Evolutionary conservation across 805 yeast species (phyloP), one percentile per base, ranked within the genome.

Genomic region (Metschnikowia colocasiae): DNA sequence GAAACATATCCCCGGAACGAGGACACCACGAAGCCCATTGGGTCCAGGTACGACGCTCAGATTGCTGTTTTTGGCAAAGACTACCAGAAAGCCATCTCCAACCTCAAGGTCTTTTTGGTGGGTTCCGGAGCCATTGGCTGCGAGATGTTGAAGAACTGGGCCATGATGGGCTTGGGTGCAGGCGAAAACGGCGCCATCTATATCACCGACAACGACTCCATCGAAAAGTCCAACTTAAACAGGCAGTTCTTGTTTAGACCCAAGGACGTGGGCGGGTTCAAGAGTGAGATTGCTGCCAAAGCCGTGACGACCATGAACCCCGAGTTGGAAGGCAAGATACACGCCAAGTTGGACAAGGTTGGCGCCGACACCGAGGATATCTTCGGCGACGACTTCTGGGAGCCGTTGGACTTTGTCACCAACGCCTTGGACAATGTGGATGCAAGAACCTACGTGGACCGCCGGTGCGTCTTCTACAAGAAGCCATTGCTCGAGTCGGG

Each of bases 41-140:
- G 83, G 36, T 75, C 95, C 5, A 83, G 99, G 63, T 94, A 94
- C 62, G 99, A 94, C 67, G 81, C 82, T n/a, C 96, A 90, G 72
- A 87, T 90, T 61, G 97, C 98, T 2, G 96, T 92, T 1, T 90
- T 90, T 58, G 99, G 99, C 50, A 62, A 78, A 41, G 80, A 80
- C 36, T 88, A 80, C 68, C 92, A 89, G 62, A 81, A 85, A 59
- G 72, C 71, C 37, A 70, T 94, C 48, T 80, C 87, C 32, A 88
- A 91, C 65, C 71, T 86, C 53, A 85, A 81, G 60, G 89, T 91
- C 3, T 92, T 94, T 67, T 74, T 94, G 55, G 99, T 94, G 34
- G 99, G 99, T 38, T 78, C 97, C 1, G 99, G 99, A 64, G 99
- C 99, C 16, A 94, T 94, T 73, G 99, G 99, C 33, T 94, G 99